Conservation (phyloP, 768 basidiomycete genomes). For the Inosperma sp. region DNA sequence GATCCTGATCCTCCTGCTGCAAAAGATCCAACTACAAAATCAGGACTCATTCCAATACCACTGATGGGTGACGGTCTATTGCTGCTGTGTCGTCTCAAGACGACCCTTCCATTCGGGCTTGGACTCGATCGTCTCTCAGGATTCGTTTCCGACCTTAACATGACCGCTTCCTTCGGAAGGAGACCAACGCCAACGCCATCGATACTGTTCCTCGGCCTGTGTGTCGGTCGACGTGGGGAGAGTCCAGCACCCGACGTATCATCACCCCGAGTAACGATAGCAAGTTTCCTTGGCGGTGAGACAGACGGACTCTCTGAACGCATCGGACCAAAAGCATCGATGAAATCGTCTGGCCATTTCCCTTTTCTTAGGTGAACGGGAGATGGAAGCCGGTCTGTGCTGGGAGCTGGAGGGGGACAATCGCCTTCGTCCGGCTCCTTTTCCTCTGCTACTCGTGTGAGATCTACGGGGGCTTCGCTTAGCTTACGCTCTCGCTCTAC, state of each 20-base stretch:
- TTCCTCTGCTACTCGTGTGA: slow-evolving; percentile 5
- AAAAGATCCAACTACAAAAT: too few species aligned
- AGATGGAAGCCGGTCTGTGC: neutral
- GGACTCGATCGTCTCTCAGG: neutral
- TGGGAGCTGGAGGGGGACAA: too few species aligned
- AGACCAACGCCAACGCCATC: slow-evolving; percentile 31
- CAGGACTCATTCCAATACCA: too few species aligned
- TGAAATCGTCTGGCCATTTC: slow-evolving; percentile 15
- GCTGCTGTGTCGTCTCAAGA: too few species aligned
- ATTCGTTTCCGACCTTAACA: neutral
- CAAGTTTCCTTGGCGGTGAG: slow-evolving; percentile 52
- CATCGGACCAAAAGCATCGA: slow-evolving; percentile 10
- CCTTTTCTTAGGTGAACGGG: slow-evolving; percentile 10
- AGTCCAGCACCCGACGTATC: slow-evolving; percentile 19
- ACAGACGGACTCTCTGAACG: slow-evolving; percentile 26
- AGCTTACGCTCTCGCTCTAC: too few species aligned
- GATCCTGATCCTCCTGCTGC: neutral
- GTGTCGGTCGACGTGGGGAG: slow-evolving; percentile 50
- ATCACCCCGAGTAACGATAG: slow-evolving; percentile 43
- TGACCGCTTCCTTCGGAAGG: neutral
- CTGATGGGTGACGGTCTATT: too few species aligned
- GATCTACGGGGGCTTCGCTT: too few species aligned
- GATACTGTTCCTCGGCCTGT: slow-evolving; percentile 61
- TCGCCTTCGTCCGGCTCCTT: neutral
- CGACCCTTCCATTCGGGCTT: too few species aligned